Evolutionary conservation across 805 yeast species (phyloP).

Genomic region (Lipomyces lipofer): DNA sequence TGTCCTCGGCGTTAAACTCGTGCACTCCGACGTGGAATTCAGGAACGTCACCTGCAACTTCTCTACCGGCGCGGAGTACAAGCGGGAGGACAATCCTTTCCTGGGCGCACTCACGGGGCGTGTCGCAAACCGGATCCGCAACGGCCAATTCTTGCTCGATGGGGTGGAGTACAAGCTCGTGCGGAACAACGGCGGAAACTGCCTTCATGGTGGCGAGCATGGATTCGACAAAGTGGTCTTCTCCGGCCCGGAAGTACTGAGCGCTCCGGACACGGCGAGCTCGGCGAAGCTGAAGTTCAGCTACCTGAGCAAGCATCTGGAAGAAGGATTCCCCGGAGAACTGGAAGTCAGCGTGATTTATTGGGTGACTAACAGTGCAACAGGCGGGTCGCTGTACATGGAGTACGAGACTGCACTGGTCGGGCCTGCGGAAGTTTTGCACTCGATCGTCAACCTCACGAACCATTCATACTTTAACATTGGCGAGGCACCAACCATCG

Average conservation of each 20-base stretch:
- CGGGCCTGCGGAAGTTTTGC: constrained; percentile 39
- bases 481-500: constrained; percentile 39
- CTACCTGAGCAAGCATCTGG: constrained; percentile 49
- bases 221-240: constrained; percentile 55
- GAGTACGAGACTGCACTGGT: constrained; percentile 50
- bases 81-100: constrained; percentile 47
- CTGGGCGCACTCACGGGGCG: constrained; percentile 69
- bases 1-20: constrained; percentile 10
- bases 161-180: constrained; percentile 47
- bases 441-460: constrained; percentile 58
- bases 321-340: constrained; percentile 63
- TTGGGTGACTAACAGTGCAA: constrained; percentile 41
- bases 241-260: constrained; percentile 53
- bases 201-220: constrained; percentile 56
- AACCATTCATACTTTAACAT: constrained; percentile 63
- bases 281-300: constrained; percentile 42
- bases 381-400: constrained; percentile 45
- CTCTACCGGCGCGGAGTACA: constrained; percentile 30
- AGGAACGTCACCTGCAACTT: constrained; percentile 19
- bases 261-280: constrained; percentile 39
- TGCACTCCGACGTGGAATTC: constrained; percentile 8
- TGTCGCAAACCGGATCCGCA: constrained; percentile 58
- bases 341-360: constrained; percentile 51
- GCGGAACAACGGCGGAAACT: constrained; percentile 46
- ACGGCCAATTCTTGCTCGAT: constrained; percentile 47